Evolutionary conservation across 129 eudicot genomes (phyloP).

Genomic region (Escallonia herrerae): DNA sequence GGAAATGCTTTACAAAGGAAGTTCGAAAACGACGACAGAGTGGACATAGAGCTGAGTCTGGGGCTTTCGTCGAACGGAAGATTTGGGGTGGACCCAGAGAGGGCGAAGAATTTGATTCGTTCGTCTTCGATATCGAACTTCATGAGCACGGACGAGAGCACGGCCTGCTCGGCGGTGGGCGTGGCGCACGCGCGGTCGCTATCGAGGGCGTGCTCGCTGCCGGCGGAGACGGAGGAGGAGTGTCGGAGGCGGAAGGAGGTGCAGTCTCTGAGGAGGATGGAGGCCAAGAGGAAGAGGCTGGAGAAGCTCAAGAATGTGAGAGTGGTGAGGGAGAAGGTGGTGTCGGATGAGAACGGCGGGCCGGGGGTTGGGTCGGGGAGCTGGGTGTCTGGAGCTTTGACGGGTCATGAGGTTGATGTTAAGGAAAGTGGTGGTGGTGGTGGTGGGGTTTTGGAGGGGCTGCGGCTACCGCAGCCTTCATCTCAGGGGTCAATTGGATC

Average conservation of each 20-base stretch:
- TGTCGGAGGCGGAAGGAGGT: conserved; percentile 48
- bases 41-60: conserved; percentile 36
- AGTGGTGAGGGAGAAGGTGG: conserved; percentile 6
- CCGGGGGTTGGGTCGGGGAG: too few relatives aligned
- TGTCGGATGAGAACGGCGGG: conserved; percentile 1
- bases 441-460: not conserved
- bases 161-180: conserved; percentile 5
- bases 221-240: conserved; percentile 49
- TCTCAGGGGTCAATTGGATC: conserved; percentile 40
- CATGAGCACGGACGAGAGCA: conserved; percentile 4
- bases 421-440: too few relatives aligned
- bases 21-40: conserved; percentile 1
- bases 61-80: conserved; percentile 61
- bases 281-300: conserved; percentile 47
- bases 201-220: conserved; percentile 52
- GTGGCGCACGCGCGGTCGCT: conserved; percentile 19
- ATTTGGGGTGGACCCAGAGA: conserved; percentile 50
- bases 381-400: too few relatives aligned
- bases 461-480: not conserved
- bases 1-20: conserved; percentile 10
- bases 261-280: conserved; percentile 43
- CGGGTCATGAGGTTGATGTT: too few relatives aligned
- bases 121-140: conserved; percentile 34
- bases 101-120: conserved; percentile 18
- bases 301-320: conserved; percentile 39